These are phyloP conservation scores for Cladophialophora yegresii DNA, from an alignment of 2,329 filamentous ascomycete genomes.

Conservation along the genomic window DNA sequence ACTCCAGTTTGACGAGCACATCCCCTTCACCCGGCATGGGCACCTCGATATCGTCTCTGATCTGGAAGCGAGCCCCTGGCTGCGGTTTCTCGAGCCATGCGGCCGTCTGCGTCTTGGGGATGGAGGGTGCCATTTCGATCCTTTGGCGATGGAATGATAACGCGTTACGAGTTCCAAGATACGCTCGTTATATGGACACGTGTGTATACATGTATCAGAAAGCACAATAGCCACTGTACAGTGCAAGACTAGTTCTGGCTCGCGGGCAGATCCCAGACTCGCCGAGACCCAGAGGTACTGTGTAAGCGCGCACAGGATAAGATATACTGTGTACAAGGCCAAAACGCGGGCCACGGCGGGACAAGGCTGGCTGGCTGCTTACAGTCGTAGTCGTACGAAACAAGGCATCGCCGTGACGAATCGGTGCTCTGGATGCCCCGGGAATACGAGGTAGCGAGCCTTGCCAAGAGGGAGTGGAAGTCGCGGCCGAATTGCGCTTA, in stretches of 20 bases:
- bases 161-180: neutral
- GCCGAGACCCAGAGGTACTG: neutral
- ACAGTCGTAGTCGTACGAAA: neutral
- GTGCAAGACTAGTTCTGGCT: neutral
- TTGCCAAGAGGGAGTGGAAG: neutral
- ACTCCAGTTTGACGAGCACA: slow-evolving; percentile 52
- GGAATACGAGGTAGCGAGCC: neutral
- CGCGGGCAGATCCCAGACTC: too few relatives aligned
- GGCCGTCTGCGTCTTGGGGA: slow-evolving; percentile 38
- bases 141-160: neutral
- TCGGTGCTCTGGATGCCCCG: neutral
- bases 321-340: neutral
- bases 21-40: slow-evolving; percentile 45
- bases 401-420: neutral
- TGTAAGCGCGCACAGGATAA: neutral
- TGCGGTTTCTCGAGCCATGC: slow-evolving; percentile 44
- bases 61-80: slow-evolving; percentile 42
- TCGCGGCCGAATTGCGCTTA: neutral
- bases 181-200: too few relatives aligned
- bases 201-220: neutral
- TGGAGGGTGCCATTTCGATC: slow-evolving; percentile 3
- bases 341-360: neutral
- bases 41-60: slow-evolving; percentile 43
- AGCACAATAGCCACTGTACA: neutral
- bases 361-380: neutral